Conservation (phyloP, 352 stramenopile genomes). For the Pythium grandisporangium region DNA sequence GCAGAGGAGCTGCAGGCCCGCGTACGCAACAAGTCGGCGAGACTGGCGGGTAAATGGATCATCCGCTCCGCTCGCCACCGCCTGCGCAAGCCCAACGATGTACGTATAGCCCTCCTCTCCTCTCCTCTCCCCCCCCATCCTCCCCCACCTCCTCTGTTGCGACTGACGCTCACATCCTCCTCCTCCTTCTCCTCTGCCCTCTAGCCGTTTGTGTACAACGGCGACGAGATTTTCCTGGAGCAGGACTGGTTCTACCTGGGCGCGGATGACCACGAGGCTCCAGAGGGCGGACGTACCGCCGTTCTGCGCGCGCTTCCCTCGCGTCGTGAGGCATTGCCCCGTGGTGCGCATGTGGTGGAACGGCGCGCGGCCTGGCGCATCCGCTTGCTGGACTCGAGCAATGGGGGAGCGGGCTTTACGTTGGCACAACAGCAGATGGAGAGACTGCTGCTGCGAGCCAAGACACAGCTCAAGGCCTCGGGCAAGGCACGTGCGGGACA, state of each 20-base stretch:
- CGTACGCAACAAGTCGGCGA: constrained; percentile 63
- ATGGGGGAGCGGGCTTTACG: constrained; percentile 44
- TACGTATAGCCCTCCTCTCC: constrained; percentile 13
- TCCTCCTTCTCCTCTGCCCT: neutral
- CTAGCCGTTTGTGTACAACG: constrained; percentile 77
- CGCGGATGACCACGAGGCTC: constrained; percentile 52
- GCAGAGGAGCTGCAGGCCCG: constrained; percentile 75
- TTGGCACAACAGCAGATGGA: constrained; percentile 80
- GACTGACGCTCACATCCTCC: too few species aligned
- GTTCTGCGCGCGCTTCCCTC: constrained; percentile 57
- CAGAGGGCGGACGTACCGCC: constrained; percentile 44
- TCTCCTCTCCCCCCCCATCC: too few species aligned
- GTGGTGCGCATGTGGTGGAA: constrained; percentile 71
- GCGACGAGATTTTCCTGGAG: constrained; percentile 74
- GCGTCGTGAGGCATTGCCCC: too few species aligned
- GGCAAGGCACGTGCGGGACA: constrained; percentile 60
- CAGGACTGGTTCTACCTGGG: constrained; percentile 82
- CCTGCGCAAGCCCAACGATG: constrained; percentile 30
- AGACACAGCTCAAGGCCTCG: constrained; percentile 69
- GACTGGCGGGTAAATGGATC: constrained; percentile 73
- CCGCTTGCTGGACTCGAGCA: constrained; percentile 61
- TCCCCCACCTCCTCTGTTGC: too few species aligned
- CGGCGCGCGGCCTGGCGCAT: constrained; percentile 56
- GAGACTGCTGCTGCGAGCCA: constrained; percentile 51
- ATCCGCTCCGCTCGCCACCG: constrained; percentile 49